These are phyloP conservation scores for Tillandsia fasciculata DNA, from an alignment of 176 grass and related monocot genomes.

Conservation along the genomic window DNA sequence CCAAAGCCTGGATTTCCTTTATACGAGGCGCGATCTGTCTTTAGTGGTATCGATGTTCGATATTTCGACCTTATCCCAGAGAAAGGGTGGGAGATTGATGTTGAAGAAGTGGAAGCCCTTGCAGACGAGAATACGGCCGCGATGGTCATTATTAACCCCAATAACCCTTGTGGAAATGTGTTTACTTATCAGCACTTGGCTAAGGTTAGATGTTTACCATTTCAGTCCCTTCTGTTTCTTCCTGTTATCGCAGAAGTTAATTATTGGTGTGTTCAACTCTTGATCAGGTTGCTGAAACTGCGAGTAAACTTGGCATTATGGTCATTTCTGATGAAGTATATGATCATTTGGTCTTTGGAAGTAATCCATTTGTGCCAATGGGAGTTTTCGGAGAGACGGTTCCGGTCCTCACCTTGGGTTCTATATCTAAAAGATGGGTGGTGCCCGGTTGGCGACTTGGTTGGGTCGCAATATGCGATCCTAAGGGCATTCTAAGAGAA, in stretches of 20 bases:
- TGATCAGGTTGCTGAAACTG: conserved; percentile 49
- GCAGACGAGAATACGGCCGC: conserved; percentile 71
- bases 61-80: conserved; percentile 63
- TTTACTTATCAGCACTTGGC: conserved; percentile 54
- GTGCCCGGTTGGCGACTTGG: conserved; percentile 91
- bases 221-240: background rate
- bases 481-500: conserved; percentile 52
- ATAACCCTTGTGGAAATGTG: conserved; percentile 78
- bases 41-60: conserved; percentile 37
- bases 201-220: conserved; percentile 26
- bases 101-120: conserved; percentile 43
- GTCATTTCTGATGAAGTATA: conserved; percentile 79
- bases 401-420: conserved; percentile 69
- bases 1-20: conserved; percentile 53
- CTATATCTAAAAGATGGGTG: conserved; percentile 81
- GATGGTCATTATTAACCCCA: conserved; percentile 65
- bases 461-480: conserved; percentile 61
- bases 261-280: conserved; percentile 4
- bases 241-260: background rate
- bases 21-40: conserved; percentile 35
- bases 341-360: conserved; percentile 55
- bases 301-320: conserved; percentile 52
- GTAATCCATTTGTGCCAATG: conserved; percentile 62
- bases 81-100: conserved; percentile 50
- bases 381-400: conserved; percentile 44